phyloP scores from a whole-genome alignment of 2,329 filamentous ascomycete genomes.

The Ophiostoma quercus region DNA sequence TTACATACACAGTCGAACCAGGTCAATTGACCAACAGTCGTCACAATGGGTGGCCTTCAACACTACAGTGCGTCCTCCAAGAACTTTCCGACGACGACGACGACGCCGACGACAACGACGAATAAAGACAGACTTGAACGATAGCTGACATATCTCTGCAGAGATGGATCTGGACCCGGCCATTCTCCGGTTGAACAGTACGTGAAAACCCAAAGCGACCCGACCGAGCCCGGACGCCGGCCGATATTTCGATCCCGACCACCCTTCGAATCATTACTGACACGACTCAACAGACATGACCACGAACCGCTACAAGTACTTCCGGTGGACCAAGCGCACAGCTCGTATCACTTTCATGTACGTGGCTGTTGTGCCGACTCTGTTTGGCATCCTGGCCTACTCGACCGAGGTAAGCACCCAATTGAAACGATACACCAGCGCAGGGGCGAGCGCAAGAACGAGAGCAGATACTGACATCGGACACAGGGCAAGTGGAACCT shows the following conservation, averaged over 20 bases:
- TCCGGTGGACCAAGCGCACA: conserved; percentile 84
- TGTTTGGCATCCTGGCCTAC: conserved; percentile 68
- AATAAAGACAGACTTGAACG: not conserved
- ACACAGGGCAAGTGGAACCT: conserved; percentile 77
- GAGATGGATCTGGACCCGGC: conserved; percentile 46
- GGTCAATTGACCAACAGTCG: conserved; percentile 23
- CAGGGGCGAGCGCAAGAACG: not conserved
- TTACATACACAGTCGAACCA: conserved; percentile 13
- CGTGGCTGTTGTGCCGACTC: conserved; percentile 63
- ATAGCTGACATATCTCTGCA: conserved; percentile 29
- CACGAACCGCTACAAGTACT: conserved; percentile 84
- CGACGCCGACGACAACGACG: not conserved
- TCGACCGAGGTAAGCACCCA: conserved; percentile 73
- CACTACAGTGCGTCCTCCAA: conserved; percentile 38
- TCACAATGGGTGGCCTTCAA: conserved; percentile 42
- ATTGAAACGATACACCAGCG: not conserved
- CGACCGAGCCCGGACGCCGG: not conserved
- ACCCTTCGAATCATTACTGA: conserved; percentile 22
- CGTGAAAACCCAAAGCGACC: conserved; percentile 26
- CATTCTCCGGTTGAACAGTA: conserved; percentile 44
- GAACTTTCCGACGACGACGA: not conserved
- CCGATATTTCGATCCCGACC: not conserved
- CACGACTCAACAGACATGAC: conserved; percentile 60
- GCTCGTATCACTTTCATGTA: conserved; percentile 76
- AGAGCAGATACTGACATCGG: not conserved